A percentile compares a stretch with the other conserved stretches of the same genome.
These are phyloP conservation scores for Didymella sp. DNA, from an alignment of 2,329 filamentous ascomycete species.

Conservation along the genomic window DNA sequence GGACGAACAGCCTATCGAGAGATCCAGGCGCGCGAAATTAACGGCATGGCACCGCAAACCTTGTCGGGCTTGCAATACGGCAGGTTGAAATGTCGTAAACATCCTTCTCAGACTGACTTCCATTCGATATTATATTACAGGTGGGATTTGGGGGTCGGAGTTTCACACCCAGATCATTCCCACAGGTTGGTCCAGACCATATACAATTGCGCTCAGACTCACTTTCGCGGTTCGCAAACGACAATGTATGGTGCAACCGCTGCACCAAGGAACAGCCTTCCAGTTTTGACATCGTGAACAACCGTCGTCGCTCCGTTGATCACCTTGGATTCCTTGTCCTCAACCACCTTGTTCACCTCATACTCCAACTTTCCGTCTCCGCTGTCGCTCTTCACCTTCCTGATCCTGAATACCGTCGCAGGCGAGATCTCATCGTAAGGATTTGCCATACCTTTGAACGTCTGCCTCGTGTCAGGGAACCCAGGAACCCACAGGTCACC, in stretches of 20 bases:
- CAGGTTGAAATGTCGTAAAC: too few relatives aligned
- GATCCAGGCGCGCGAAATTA: too few relatives aligned
- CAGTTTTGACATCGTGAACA: conserved; percentile 37
- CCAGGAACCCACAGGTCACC: conserved; percentile 38
- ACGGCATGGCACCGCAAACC: too few relatives aligned
- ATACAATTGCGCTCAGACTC: too few relatives aligned
- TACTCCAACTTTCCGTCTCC: conserved; percentile 21
- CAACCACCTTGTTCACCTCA: conserved; percentile 35
- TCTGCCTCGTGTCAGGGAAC: conserved; percentile 24
- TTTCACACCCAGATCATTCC: too few relatives aligned
- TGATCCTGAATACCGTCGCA: conserved; percentile 31
- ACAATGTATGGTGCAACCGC: conserved; percentile 19
- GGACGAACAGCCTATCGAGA: too few relatives aligned
- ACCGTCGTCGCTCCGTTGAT: conserved; percentile 36
- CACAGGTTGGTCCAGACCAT: too few relatives aligned
- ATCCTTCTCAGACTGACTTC: too few relatives aligned
- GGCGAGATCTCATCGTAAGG: conserved; percentile 26
- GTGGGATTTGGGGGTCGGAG: too few relatives aligned
- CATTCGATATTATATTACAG: too few relatives aligned
- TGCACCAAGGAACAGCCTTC: conserved; percentile 34
- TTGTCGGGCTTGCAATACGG: too few relatives aligned
- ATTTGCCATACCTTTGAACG: conserved; percentile 22
- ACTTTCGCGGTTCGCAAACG: conserved; percentile 15
- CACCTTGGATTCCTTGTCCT: conserved; percentile 32
- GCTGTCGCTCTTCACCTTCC: conserved; percentile 18